These are phyloP conservation scores for Fraxinus nigra DNA, from an alignment of 305 asterid genomes.

Conservation along the genomic window DNA sequence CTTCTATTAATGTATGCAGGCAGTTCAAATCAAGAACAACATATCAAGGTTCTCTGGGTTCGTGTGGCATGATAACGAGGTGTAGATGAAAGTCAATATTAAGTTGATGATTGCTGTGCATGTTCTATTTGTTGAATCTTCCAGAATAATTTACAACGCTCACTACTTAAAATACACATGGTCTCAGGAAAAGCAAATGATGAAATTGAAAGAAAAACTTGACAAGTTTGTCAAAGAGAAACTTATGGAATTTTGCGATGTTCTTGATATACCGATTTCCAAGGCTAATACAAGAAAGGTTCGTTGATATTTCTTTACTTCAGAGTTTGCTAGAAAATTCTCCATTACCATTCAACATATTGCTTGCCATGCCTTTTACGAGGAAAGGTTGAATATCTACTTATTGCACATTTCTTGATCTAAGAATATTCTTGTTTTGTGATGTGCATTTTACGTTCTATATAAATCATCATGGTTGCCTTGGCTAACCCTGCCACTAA, in stretches of 20 bases:
- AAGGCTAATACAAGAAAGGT: slow-evolving; percentile 54
- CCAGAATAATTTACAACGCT: slow-evolving; percentile 11
- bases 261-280: slow-evolving; percentile 52
- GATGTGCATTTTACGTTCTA: neutral
- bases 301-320: slow-evolving; percentile 24
- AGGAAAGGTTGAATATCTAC: neutral
- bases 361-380: slow-evolving; percentile 1
- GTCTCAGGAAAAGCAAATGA: slow-evolving; percentile 56
- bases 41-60: slow-evolving; percentile 88
- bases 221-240: slow-evolving; percentile 63
- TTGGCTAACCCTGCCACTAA: neutral
- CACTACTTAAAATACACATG: slow-evolving; percentile 9
- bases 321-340: neutral
- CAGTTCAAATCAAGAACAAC: slow-evolving; percentile 70
- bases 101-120: neutral
- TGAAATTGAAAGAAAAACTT: slow-evolving; percentile 48
- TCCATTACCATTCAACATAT: neutral
- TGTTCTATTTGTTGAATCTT: slow-evolving; percentile 14
- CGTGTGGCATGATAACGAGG: slow-evolving; percentile 92
- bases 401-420: slow-evolving; percentile 5
- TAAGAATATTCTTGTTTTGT: slow-evolving; percentile 17
- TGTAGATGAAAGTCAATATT: slow-evolving; percentile 23
- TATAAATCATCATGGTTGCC: neutral
- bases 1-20: slow-evolving; percentile 48
- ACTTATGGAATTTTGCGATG: slow-evolving; percentile 53